Evolutionary conservation across 371 early-diverging fungal species (phyloP).

Genomic region (Mucor circinelloides): DNA sequence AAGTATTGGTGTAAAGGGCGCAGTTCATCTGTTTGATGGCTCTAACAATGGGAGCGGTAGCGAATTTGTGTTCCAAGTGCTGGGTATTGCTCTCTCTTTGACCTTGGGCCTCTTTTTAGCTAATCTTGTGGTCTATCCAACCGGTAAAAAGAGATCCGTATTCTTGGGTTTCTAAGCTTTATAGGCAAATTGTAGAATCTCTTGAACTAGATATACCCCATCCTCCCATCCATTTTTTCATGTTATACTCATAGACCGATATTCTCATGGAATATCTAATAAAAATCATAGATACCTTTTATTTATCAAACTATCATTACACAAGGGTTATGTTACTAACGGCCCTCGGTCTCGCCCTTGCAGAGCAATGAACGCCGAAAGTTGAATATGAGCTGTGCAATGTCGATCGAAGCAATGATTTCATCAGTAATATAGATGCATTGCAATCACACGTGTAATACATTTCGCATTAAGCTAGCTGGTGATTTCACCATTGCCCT

Average conservation of each 20-base stretch:
- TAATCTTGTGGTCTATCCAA: constrained; percentile 40
- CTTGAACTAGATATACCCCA: constrained; percentile 5
- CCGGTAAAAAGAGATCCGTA: constrained; percentile 38
- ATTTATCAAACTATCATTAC: too few relatives aligned
- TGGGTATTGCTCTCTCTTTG: constrained; percentile 37
- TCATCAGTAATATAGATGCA: neutral
- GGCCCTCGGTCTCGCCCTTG: too few relatives aligned
- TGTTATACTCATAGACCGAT: too few relatives aligned
- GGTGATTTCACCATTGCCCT: neutral
- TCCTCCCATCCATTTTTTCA: neutral
- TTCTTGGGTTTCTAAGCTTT: constrained; percentile 31
- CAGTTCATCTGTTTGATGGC: constrained; percentile 39
- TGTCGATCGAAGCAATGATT: neutral
- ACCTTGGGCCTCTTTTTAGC: constrained; percentile 43
- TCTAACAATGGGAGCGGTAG: constrained; percentile 20
- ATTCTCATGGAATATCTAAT: neutral
- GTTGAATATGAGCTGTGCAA: too few relatives aligned
- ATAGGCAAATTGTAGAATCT: neutral
- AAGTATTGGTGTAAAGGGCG: constrained; percentile 43
- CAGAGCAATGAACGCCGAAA: too few relatives aligned
- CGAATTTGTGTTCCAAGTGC: constrained; percentile 38
- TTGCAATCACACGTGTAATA: neutral
- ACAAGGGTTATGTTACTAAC: too few relatives aligned
- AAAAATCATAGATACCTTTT: neutral
- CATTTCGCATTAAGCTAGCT: neutral